These are phyloP conservation scores for Ceratobasidium sp. DNA, from an alignment of 1,284 basidiomycete species.

Conservation along the genomic window DNA sequence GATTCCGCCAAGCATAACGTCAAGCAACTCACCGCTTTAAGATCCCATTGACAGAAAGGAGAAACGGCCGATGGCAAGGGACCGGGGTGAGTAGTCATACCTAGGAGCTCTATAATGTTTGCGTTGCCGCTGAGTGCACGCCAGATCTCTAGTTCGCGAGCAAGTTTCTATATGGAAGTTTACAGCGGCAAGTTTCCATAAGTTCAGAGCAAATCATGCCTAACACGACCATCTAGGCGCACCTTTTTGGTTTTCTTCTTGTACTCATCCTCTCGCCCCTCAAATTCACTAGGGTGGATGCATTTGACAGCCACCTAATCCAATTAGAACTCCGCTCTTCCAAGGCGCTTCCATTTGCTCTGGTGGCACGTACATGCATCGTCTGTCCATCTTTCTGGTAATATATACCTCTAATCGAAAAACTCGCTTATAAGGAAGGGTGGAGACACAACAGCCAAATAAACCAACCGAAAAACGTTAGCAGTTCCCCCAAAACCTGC, in stretches of 20 bases:
- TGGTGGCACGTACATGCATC: background rate
- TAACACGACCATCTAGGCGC: background rate
- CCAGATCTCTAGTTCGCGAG: slow-evolving; percentile 27
- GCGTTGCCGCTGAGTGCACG: background rate
- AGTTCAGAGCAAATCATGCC: background rate
- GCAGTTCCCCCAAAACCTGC: background rate
- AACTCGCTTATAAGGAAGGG: background rate
- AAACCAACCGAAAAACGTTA: background rate
- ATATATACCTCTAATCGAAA: slow-evolving; percentile 21
- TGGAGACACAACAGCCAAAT: background rate
- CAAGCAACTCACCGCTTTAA: slow-evolving; percentile 21
- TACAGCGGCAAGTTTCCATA: background rate
- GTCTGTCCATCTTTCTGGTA: background rate
- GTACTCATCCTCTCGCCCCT: background rate
- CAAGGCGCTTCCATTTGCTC: background rate
- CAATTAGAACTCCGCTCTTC: background rate
- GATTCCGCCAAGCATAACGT: background rate
- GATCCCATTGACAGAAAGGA: slow-evolving; percentile 17
- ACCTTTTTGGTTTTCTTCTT: background rate
- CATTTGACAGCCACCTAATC: slow-evolving; percentile 27
- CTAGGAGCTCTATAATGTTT: slow-evolving; percentile 21
- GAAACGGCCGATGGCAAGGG: slow-evolving; percentile 16
- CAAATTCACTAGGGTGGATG: slow-evolving; percentile 5
- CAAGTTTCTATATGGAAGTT: background rate
- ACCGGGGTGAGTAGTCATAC: background rate